These are phyloP conservation scores for Trichoderma asperellum DNA, from an alignment of 2,329 filamentous ascomycete species.

Conservation along the genomic window DNA sequence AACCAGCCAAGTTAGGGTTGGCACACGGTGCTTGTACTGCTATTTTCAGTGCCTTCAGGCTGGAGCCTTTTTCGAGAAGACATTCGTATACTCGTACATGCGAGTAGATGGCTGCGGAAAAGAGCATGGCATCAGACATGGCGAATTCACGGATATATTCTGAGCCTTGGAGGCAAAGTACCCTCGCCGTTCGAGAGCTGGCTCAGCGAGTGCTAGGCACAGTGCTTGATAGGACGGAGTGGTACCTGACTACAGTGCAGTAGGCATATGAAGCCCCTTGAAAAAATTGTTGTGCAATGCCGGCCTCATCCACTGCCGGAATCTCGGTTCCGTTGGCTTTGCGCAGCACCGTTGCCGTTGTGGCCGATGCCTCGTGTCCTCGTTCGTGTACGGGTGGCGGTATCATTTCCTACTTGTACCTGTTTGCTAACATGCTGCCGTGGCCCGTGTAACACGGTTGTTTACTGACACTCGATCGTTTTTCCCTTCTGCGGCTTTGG, in stretches of 20 bases:
- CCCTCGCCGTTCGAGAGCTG: background rate
- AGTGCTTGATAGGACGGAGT: slow-evolving; percentile 3
- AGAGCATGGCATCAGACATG: background rate
- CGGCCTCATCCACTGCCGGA: slow-evolving; percentile 22
- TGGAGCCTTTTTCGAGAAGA: background rate
- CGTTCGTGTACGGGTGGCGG: too few species aligned
- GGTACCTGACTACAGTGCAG: background rate
- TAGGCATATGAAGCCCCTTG: slow-evolving; percentile 10
- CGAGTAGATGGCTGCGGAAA: background rate
- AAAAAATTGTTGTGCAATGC: slow-evolving; percentile 9
- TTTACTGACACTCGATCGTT: background rate
- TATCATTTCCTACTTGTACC: background rate
- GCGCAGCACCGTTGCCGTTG: slow-evolving; percentile 15
- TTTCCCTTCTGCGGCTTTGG: background rate
- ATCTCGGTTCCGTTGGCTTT: slow-evolving; percentile 23
- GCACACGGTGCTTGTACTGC: slow-evolving; percentile 2
- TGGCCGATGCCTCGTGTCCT: background rate
- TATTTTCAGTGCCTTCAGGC: background rate
- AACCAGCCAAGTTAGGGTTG: background rate
- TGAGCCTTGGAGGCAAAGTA: background rate
- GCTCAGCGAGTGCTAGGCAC: slow-evolving; percentile 16
- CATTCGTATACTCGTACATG: background rate
- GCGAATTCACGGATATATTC: background rate
- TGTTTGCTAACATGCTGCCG: background rate
- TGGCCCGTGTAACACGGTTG: background rate